A percentile compares a stretch with the other conserved stretches of the same genome.
phyloP scores from a whole-genome alignment of 805 yeast species.

The Schwanniomyces polymorphus region DNA sequence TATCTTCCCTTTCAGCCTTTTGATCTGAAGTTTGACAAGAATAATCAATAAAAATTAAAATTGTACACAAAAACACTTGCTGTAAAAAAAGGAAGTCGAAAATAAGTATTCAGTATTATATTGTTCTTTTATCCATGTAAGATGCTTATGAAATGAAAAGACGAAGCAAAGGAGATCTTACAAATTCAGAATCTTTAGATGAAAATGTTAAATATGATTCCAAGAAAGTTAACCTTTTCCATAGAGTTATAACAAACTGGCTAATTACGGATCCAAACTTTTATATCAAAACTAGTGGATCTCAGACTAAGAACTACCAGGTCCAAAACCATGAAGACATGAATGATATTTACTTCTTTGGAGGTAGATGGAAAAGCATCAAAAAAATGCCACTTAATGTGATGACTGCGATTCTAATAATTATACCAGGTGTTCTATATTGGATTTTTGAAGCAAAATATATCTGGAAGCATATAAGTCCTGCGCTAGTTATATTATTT shows the following conservation, averaged over 20 bases:
- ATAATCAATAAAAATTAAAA: not conserved
- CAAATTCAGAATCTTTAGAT: not conserved
- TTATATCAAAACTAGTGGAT: not conserved
- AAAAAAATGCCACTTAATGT: conserved; percentile 42
- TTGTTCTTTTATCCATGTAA: not conserved
- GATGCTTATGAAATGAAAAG: not conserved
- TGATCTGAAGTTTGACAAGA: too few species aligned
- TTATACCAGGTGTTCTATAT: conserved; percentile 54
- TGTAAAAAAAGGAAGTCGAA: not conserved
- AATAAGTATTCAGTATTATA: not conserved
- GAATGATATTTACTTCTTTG: conserved; percentile 54
- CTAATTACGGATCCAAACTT: conserved; percentile 25
- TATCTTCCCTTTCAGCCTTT: too few species aligned
- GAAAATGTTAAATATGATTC: not conserved
- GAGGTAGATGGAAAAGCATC: conserved; percentile 60
- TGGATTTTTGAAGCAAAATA: conserved; percentile 47
- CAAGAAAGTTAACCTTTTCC: conserved; percentile 1
- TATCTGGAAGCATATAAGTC: conserved; percentile 57
- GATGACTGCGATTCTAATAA: conserved; percentile 27
- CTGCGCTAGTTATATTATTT: conserved; percentile 56
- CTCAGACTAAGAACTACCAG: conserved; percentile 40
- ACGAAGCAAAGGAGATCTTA: not conserved
- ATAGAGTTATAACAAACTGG: conserved; percentile 26
- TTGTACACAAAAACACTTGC: not conserved
- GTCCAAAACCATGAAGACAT: conserved; percentile 29